A percentile compares a stretch with the other conserved stretches of the same genome.
These are phyloP conservation scores for Zymoseptoria ardabiliae DNA, from an alignment of 2,329 filamentous ascomycete species.

Conservation along the genomic window DNA sequence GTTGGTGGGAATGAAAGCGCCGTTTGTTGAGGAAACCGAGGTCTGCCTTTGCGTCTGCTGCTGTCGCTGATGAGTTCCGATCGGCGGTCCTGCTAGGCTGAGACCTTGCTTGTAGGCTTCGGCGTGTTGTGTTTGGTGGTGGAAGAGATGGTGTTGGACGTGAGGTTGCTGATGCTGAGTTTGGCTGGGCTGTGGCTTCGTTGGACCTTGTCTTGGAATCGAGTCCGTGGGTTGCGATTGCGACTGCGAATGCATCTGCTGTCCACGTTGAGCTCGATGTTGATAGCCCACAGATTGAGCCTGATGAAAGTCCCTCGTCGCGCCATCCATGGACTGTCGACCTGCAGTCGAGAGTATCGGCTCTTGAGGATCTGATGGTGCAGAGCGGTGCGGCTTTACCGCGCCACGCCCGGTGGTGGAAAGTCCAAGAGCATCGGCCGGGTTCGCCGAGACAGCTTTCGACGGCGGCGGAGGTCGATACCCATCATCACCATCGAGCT, in stretches of 20 bases:
- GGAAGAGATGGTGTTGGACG: not conserved
- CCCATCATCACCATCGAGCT: conserved; percentile 6
- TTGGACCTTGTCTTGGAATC: conserved; percentile 3
- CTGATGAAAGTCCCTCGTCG: not conserved
- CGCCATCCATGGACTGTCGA: not conserved
- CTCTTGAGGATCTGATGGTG: not conserved
- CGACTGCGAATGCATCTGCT: not conserved
- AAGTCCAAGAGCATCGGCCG: conserved; percentile 13
- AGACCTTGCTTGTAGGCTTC: conserved; percentile 19
- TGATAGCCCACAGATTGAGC: not conserved
- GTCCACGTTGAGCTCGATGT: not conserved
- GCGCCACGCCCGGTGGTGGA: conserved; percentile 13
- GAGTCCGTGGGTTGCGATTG: not conserved
- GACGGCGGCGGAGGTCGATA: not conserved
- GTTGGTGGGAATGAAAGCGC: conserved; percentile 10
- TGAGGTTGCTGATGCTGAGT: not conserved
- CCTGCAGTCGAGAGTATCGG: not conserved
- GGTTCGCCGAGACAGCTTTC: conserved; percentile 9
- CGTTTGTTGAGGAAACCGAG: not conserved
- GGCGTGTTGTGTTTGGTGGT: not conserved
- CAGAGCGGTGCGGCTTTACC: not conserved
- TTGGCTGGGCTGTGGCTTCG: conserved; percentile 1
- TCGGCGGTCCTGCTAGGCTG: conserved; percentile 19
- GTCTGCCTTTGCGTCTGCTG: conserved; percentile 1
- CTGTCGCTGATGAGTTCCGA: conserved; percentile 12